phyloP scores from a whole-genome alignment of 1,139 yeast genomes.

The Diutina pseudorugosa region DNA sequence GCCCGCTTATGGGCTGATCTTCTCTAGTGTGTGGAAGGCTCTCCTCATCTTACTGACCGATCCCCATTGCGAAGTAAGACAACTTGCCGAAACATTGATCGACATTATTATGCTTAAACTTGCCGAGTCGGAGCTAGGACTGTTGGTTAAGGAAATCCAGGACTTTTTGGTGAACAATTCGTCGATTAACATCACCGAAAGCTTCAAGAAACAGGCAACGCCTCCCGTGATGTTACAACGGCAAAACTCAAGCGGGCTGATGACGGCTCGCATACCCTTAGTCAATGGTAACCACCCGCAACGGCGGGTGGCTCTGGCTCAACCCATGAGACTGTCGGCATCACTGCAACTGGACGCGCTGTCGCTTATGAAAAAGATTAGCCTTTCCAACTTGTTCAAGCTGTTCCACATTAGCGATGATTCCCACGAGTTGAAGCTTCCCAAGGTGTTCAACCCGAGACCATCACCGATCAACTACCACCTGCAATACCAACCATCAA shows the following conservation, averaged over 20 bases:
- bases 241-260: background rate
- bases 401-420: constrained; percentile 28
- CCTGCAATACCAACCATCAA: constrained; percentile 34
- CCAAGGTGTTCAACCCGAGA: constrained; percentile 24
- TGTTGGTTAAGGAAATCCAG: constrained; percentile 53
- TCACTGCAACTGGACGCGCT: constrained; percentile 16
- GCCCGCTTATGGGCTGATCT: constrained; percentile 81
- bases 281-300: background rate
- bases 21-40: constrained; percentile 81
- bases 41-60: constrained; percentile 74
- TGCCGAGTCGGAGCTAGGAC: constrained; percentile 56
- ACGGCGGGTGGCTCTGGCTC: background rate
- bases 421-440: constrained; percentile 27
- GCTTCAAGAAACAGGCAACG: constrained; percentile 16
- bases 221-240: background rate
- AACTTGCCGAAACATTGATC: constrained; percentile 61
- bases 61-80: constrained; percentile 75
- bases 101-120: constrained; percentile 62
- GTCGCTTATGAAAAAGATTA: constrained; percentile 26
- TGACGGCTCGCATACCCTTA: background rate
- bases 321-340: background rate
- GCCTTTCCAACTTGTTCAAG: constrained; percentile 32
- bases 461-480: constrained; percentile 39
- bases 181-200: constrained; percentile 28
- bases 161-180: constrained; percentile 45